Percentiles rank a stretch among this genome's conserved stretches.
phyloP scores from a whole-genome alignment of 192 early-diverging fungal genomes.

The Coemansia sp. region DNA sequence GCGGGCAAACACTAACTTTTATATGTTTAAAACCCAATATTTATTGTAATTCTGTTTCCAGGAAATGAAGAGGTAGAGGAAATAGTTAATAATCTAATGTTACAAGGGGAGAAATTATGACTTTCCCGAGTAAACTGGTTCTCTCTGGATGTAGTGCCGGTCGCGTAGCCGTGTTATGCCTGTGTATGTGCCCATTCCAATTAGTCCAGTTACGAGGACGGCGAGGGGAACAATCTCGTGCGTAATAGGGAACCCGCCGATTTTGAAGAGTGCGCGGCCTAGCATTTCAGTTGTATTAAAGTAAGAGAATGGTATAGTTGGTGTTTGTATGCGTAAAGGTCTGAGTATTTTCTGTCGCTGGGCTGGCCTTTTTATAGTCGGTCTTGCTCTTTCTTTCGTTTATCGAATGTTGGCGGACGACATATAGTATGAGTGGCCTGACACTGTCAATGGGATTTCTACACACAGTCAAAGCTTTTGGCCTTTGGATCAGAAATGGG shows the following conservation, averaged over 20 bases:
- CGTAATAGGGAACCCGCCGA: slow-evolving; percentile 44
- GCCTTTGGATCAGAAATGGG: no score
- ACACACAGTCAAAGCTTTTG: no score
- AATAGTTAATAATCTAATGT: neutral
- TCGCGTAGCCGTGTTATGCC: slow-evolving; percentile 43
- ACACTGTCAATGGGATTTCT: no score
- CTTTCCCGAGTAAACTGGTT: slow-evolving; percentile 20
- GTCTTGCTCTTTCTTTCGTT: no score
- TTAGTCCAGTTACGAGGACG: slow-evolving; percentile 17
- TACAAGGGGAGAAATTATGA: neutral
- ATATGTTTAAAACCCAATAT: no score
- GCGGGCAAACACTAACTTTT: neutral
- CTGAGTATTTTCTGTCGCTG: no score
- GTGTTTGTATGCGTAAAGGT: neutral
- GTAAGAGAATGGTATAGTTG: neutral
- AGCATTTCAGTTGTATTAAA: slow-evolving; percentile 15
- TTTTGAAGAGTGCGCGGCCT: slow-evolving; percentile 28
- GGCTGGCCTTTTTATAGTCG: no score
- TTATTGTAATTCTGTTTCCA: no score
- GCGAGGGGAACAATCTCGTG: slow-evolving; percentile 37
- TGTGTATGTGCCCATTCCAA: slow-evolving; percentile 41
- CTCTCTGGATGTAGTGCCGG: slow-evolving; percentile 32
- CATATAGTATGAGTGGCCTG: no score
- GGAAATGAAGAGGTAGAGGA: neutral
- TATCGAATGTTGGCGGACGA: no score